Evolutionary conservation across 148 eudicot species (phyloP), one percentile per base, ranked within the genome.

Genomic region (Fagopyrum homotropicum): DNA sequence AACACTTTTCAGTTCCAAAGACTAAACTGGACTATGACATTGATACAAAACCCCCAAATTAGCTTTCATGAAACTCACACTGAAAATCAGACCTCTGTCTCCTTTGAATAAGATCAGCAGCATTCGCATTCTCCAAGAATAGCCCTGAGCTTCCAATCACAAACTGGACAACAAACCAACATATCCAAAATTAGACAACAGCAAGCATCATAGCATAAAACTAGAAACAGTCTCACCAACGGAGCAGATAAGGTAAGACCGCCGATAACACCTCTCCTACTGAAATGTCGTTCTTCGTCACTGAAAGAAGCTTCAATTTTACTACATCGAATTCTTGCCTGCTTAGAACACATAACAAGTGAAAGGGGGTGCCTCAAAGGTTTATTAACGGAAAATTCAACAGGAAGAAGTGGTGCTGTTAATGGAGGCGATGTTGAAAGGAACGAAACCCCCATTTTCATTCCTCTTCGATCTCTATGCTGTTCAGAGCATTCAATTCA

Each of bases 41-140:
- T 16, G 50, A 72, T 69, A 69, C 4, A 49, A 61, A 60, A 26
- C 0, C 5, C 66, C 5, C 43, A 60, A 40, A 40, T 66, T 3
- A 66, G 5, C 0, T 15, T n/a, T 40, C 19, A 19, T 43, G 60
- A 72, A 74, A 72, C 86, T 84, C 82, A 95, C 99, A 86, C 54
- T 84, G 91, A 79, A 95, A 92, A 46, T 90, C 97, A 5, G 97
- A 92, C 45, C 99, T 92, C 80, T 95, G 99, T 70, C 90, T 79
- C 59, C 97, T 89, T 76, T 95, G 92, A 79, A 88, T 90, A 61
- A 95, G 76, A 76, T 95, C 98, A 81, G 99, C 98, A 78, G 97
- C 99, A 83, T 88, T 77, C 71, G 98, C 97, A 64, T 83, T 85
- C 75, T 86, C 89, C 49, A 84, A 61, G 29, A 82, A 83, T 45